Evolutionary conservation across 2,329 filamentous ascomycete genomes (phyloP), one percentile per base, ranked within the genome.

Genomic region (Falciphora oryzae): DNA sequence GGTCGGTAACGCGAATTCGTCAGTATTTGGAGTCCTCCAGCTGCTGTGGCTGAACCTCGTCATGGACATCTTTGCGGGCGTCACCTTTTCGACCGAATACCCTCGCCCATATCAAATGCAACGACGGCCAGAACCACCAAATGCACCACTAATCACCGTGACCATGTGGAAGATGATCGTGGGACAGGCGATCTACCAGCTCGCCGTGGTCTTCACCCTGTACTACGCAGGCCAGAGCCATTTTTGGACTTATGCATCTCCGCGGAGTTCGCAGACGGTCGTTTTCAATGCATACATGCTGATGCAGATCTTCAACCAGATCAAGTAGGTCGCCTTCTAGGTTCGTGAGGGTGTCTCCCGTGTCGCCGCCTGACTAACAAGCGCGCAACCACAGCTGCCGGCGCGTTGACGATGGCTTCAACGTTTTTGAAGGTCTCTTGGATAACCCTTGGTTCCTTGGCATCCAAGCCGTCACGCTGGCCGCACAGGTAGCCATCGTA

Each of bases 281-380:
- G 87, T 94, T 6, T 93, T 94, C 81, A 95, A 94, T 76, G 90
- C 89, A 0, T 94, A 93, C 69, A 89, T 93, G 59, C 93, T 90
- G 89, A 92, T 94, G 89, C 91, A 94, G 69, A 91, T 95, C 67
- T 94, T 94, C 81, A 94, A 95, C 70, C 86, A 92, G 70, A 85
- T 92, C 77, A 93, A 91, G 65, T 67, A 35, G 60, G 66, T n/a
- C n/a, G n/a, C n/a, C n/a, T n/a, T n/a, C n/a, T n/a, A n/a, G n/a
- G n/a, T n/a, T n/a, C n/a, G n/a, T n/a, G n/a, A n/a, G n/a, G n/a
- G n/a, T n/a, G n/a, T n/a, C n/a, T n/a, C n/a, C n/a, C n/a, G n/a
- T n/a, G n/a, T n/a, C n/a, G n/a, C n/a, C n/a, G n/a, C n/a, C n/a
- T n/a, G n/a, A n/a, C n/a, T n/a, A n/a, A n/a, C n/a, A n/a, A n/a